phyloP scores from a whole-genome alignment of 352 stramenopile species.

The Phytophthora meadii region DNA sequence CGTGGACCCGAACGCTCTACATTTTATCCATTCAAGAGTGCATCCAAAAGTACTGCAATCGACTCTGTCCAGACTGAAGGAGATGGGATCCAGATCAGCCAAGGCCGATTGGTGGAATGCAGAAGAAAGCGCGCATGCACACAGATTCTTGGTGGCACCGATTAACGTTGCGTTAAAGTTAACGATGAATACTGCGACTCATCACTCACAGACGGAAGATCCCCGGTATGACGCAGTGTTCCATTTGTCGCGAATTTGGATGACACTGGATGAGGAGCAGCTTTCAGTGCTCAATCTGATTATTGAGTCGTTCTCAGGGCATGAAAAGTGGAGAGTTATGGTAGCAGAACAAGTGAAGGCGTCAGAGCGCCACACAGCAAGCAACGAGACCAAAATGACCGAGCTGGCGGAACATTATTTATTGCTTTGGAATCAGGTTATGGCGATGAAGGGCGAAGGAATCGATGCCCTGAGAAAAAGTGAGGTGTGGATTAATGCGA shows the following conservation, averaged over 20 bases:
- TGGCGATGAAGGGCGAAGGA: constrained; percentile 67
- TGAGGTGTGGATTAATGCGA: constrained; percentile 58
- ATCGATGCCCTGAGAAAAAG: constrained; percentile 73
- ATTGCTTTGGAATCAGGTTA: constrained; percentile 68
- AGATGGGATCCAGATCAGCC: constrained; percentile 76
- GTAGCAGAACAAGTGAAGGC: constrained; percentile 76
- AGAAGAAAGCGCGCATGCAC: constrained; percentile 70
- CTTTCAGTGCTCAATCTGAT: constrained; percentile 80
- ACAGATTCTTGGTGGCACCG: constrained; percentile 85
- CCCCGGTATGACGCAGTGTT: constrained; percentile 82
- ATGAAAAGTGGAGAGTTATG: constrained; percentile 80
- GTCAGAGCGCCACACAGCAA: constrained; percentile 56
- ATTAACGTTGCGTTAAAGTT: constrained; percentile 88
- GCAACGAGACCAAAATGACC: constrained; percentile 48
- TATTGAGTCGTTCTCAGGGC: constrained; percentile 69
- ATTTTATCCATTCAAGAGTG: constrained; percentile 88
- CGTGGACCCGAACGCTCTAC: constrained; percentile 83
- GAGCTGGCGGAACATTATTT: constrained; percentile 75
- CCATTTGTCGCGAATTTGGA: constrained; percentile 79
- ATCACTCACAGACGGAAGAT: constrained; percentile 75
- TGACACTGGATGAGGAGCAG: constrained; percentile 86
- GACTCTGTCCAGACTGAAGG: constrained; percentile 77
- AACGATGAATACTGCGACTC: constrained; percentile 87
- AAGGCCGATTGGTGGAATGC: constrained; percentile 81
- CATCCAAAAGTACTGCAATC: constrained; percentile 81